Evolutionary conservation across 805 yeast genomes (phyloP), one percentile per base, ranked within the genome.

Genomic region (Scheffersomyces coipomensis): DNA sequence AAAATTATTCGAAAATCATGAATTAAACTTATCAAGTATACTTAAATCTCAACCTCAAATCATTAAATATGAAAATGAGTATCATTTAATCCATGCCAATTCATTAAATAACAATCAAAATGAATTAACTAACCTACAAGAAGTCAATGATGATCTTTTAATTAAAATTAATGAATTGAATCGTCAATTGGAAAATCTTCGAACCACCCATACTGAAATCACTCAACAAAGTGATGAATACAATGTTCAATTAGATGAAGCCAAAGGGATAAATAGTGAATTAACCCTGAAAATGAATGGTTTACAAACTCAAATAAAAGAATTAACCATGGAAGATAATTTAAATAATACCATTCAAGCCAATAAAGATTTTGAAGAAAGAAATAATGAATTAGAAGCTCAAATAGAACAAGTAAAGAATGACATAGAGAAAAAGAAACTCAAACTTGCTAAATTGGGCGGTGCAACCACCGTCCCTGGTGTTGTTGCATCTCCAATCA

Each of bases 261-360:
- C 62, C 0, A 45, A 51, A 16, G 38, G 29, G 12, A 52, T 52
- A 24, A 59, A 53, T 29, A 51, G 43, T 4, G 16, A 43, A 15
- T 52, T 64, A 21, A 17, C 32, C 2, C 30, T 26, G 2, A 26
- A 38, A 18, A 49, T 47, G 31, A 38, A 42, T 19, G 44, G 49
- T 9, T 46, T 61, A 29, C 51, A 58, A 33, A 42, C 42, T 15
- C 48, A 53, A 34, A 63, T 61, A 39, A 62, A 55, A 25, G 52
- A 56, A 32, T 53, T 65, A 17, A 64, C 64, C 15, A 62, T 66
- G 71, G 62, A 62, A 32, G 66, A 61, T 40, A 66, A 66, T 40
- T 52, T 66, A 29, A 55, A 53, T 27, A 66, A 66, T 38, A 64
- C 71, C 2, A 63, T 59, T 34, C 57, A 64, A 40, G 75, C 75